Conservation (phyloP, 192 early-diverging fungal species). For the Gigaspora rosea region DNA sequence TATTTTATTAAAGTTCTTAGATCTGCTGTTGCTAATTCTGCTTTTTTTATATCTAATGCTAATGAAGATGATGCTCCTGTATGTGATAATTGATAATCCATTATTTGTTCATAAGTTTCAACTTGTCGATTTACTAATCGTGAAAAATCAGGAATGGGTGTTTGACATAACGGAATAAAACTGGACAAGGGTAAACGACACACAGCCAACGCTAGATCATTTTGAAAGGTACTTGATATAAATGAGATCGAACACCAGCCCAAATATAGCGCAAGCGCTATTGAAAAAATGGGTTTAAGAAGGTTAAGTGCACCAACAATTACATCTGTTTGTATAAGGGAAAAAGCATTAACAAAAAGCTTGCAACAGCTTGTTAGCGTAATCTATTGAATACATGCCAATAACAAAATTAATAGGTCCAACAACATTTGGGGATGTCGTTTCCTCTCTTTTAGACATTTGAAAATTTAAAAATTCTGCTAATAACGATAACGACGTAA, state of each 20-base stretch:
- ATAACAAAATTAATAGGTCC: background rate
- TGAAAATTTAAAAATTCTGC: no score
- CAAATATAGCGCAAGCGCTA: slow-evolving; percentile 1
- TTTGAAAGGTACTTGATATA: slow-evolving; percentile 12
- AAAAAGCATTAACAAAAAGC: background rate
- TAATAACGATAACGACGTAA: no score
- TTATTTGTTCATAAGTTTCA: slow-evolving; percentile 43
- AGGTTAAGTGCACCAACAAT: background rate
- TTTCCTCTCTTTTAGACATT: no score
- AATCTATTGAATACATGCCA: slow-evolving; percentile 1
- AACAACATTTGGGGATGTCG: background rate
- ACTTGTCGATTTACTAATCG: slow-evolving; percentile 51
- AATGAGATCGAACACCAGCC: background rate
- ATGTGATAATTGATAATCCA: slow-evolving; percentile 34
- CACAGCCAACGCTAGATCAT: background rate
- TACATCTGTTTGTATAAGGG: background rate
- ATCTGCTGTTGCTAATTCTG: slow-evolving; percentile 53
- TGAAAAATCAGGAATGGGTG: slow-evolving; percentile 50
- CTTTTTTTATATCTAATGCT: slow-evolving; percentile 48
- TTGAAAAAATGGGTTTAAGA: slow-evolving; percentile 23
- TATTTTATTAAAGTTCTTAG: slow-evolving; percentile 52
- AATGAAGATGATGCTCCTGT: slow-evolving; percentile 31
- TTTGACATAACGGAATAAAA: slow-evolving; percentile 10
- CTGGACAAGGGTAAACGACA: background rate
- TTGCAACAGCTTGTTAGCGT: background rate